Evolutionary conservation across 202 grass and related monocot species (phyloP).

Genomic region (Zoysia matrella): DNA sequence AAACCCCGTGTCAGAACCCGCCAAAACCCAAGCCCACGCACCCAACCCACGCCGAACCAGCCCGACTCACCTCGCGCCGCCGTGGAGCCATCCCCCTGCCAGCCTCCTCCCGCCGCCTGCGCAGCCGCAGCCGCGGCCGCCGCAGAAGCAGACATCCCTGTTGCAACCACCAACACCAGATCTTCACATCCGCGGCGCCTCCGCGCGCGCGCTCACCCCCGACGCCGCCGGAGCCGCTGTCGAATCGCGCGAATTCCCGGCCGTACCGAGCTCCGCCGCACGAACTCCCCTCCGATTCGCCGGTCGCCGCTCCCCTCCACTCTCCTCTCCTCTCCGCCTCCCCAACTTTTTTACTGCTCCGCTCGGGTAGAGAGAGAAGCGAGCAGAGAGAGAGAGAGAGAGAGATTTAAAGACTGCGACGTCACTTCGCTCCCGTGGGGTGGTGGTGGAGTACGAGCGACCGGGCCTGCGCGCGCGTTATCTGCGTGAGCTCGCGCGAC

Average conservation of each 20-base stretch:
- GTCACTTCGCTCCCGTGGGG: constrained; percentile 18
- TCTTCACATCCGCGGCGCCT: constrained; percentile 58
- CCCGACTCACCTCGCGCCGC: constrained; percentile 28
- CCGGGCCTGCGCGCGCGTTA: not conserved
- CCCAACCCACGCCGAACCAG: not conserved
- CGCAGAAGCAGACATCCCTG: constrained; percentile 16
- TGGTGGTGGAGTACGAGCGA: not conserved
- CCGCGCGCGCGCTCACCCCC: constrained; percentile 12
- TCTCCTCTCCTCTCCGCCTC: not conserved
- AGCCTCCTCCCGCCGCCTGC: not conserved
- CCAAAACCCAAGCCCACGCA: constrained; percentile 16
- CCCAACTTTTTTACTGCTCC: constrained; percentile 25
- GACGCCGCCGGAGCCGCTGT: not conserved
- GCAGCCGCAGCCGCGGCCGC: constrained; percentile 4
- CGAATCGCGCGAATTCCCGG: constrained; percentile 44
- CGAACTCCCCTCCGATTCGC: constrained; percentile 44
- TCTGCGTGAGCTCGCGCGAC: not conserved
- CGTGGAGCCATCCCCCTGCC: not conserved
- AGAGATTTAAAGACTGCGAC: constrained; percentile 40
- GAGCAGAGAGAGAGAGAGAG: not conserved
- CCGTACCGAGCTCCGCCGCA: not conserved
- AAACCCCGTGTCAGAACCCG: constrained; percentile 44
- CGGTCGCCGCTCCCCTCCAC: not conserved
- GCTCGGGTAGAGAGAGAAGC: not conserved
- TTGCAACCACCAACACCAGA: constrained; percentile 23